Conservation (phyloP, 352 stramenopile species). For the Globisporangium solare region DNA sequence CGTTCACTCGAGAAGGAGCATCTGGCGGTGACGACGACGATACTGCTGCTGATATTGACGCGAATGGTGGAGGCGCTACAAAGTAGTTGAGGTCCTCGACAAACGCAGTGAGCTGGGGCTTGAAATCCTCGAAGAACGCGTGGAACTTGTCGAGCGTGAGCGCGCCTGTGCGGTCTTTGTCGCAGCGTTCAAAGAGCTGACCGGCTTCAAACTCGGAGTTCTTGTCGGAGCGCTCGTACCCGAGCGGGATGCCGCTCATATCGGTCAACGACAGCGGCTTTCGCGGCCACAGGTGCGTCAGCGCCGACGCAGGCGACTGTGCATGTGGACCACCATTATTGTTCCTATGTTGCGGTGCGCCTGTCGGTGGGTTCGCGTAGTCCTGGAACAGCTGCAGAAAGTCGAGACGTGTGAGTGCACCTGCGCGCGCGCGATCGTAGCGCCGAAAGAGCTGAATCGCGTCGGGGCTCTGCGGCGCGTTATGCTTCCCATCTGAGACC, state of each 20-base stretch:
- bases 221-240: conserved; percentile 58
- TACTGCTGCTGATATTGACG: conserved; percentile 6
- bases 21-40: background rate
- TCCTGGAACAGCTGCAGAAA: conserved; percentile 72
- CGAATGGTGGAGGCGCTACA: conserved; percentile 1
- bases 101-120: conserved; percentile 53
- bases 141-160: conserved; percentile 67
- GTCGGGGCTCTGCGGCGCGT: conserved; percentile 37
- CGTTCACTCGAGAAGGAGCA: background rate
- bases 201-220: conserved; percentile 85
- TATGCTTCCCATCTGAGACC: too few species aligned
- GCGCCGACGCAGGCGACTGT: background rate
- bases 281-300: conserved; percentile 14
- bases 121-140: conserved; percentile 71
- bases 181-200: conserved; percentile 81
- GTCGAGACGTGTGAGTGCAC: conserved; percentile 48
- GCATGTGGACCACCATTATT: background rate
- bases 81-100: conserved; percentile 55
- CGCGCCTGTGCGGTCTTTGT: conserved; percentile 47
- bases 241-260: conserved; percentile 55
- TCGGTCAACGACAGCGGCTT: conserved; percentile 60
- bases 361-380: conserved; percentile 35
- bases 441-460: conserved; percentile 78
- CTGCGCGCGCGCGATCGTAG: conserved; percentile 57
- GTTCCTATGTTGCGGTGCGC: background rate